These are phyloP conservation scores for Rhamnella rubrinervis DNA, from an alignment of 331 rosid species.

Conservation along the genomic window DNA sequence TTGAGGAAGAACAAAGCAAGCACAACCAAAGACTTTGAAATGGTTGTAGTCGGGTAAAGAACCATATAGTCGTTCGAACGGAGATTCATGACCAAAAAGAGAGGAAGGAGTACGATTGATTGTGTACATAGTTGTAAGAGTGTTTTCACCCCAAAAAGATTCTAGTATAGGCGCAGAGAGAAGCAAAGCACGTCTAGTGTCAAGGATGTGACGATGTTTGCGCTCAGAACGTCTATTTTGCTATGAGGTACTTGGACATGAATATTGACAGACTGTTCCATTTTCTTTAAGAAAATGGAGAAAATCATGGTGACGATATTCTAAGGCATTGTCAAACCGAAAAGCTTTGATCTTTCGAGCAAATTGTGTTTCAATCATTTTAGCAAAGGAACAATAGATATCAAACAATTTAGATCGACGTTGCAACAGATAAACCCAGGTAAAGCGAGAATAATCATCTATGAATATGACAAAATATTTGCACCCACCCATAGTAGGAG, in stretches of 20 bases:
- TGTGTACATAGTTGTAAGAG: background rate
- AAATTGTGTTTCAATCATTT: background rate
- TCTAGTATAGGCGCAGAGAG: too few relatives aligned
- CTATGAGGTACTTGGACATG: background rate
- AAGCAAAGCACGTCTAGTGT: too few relatives aligned
- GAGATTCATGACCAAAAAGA: background rate
- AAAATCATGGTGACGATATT: constrained; percentile 1
- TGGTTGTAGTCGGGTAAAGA: background rate
- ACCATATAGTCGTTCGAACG: background rate
- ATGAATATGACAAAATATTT: background rate
- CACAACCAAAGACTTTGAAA: background rate
- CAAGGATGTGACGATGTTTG: background rate
- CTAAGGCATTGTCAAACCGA: background rate
- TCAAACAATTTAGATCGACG: background rate
- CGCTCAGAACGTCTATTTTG: background rate
- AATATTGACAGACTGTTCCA: background rate
- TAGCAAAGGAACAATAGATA: background rate
- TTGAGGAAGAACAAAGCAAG: background rate
- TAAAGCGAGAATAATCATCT: background rate
- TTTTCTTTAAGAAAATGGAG: background rate
- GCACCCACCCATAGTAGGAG: too few relatives aligned
- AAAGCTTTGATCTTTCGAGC: background rate
- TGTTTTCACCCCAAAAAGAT: too few relatives aligned
- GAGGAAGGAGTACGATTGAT: background rate
- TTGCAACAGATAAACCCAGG: background rate